phyloP scores from a whole-genome alignment of 148 eudicot species.

The Amaranthus palmeri region DNA sequence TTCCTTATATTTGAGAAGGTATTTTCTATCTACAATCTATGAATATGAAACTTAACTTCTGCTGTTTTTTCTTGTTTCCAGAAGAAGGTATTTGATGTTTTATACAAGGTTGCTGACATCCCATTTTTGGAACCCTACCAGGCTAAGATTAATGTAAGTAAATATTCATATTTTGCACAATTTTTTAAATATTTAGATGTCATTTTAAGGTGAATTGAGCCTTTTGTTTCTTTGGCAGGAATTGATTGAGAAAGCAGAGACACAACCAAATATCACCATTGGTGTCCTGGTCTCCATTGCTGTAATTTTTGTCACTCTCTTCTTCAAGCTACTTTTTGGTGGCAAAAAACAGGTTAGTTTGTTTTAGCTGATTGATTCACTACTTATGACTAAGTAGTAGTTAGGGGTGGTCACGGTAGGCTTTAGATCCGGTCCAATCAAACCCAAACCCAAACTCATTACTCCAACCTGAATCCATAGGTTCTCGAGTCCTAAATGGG shows the following conservation, averaged over 20 bases:
- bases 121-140: slow-evolving; percentile 76
- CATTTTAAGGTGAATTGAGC: background rate
- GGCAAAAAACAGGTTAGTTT: slow-evolving; percentile 82
- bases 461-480: background rate
- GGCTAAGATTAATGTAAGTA: slow-evolving; percentile 57
- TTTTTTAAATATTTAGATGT: background rate
- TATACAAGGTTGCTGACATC: slow-evolving; percentile 83
- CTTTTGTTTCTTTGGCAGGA: slow-evolving; percentile 39
- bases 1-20: too few species aligned
- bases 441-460: background rate
- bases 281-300: slow-evolving; percentile 54
- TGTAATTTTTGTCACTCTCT: slow-evolving; percentile 40
- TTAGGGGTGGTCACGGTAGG: too few species aligned
- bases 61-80: slow-evolving; percentile 30
- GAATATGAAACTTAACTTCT: slow-evolving; percentile 8
- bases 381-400: too few species aligned
- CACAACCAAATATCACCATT: slow-evolving; percentile 66
- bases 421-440: too few species aligned
- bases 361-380: too few species aligned
- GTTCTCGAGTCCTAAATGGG: background rate
- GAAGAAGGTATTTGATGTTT: slow-evolving; percentile 75
- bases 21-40: background rate
- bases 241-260: slow-evolving; percentile 81
- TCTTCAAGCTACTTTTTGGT: slow-evolving; percentile 64
- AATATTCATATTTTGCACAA: background rate